Base-by-base conservation (phyloP, 2,329 filamentous ascomycete species). In the Colletotrichum sansevieriae region DNA sequence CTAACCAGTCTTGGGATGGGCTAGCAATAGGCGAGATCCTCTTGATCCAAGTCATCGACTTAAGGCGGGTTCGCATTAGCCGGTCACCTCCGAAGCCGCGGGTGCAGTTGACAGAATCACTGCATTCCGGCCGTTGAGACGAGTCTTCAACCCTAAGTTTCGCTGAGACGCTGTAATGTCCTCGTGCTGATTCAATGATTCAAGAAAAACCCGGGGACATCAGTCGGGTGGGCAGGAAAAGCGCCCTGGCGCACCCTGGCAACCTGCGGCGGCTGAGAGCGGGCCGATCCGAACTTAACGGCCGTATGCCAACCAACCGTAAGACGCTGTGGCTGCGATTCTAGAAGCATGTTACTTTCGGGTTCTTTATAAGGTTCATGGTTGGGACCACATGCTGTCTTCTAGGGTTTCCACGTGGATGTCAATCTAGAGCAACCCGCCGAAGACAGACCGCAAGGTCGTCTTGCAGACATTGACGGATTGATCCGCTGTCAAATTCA, bases 221-320 rank as follows among this genome's bases (percentile, higher is more conserved):
- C 20, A 39, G 52, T 55, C 52, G 35, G 52, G 33, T 22, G 35
- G 35, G 33, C 52, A n/a, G 49, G 25, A 52, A 20, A 55, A 46
- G 43, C 12, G 3, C 10, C 43, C 18, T 46, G 25, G 25, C 25
- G 4, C 25, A 22, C 25, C 46, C 37, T 35, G 37, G 46, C 6
- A 47, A 52, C 11, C 5, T n/a, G 15, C 13, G 25, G 20, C 43
- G 41, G 59, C 51, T 63, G 25, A 39, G 7, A 11, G 5, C 15
- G n/a, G 8, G 43, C 35, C 29, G 22, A 63, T 51, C 49, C 37
- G 18, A 43, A 20, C 49, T 13, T 56, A 56, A 57, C 15, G 25
- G 33, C 43, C 51, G 51, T 41, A 43, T 8, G 20, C 3, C 9
- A 25, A 8, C 3, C 33, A 33, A 18, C 51, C 41, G 1, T 5